A percentile compares a stretch with the other conserved stretches of the same genome.
These are phyloP conservation scores for Borovskyia barvae DNA, from an alignment of 208 protist genomes.

Conservation along the genomic window DNA sequence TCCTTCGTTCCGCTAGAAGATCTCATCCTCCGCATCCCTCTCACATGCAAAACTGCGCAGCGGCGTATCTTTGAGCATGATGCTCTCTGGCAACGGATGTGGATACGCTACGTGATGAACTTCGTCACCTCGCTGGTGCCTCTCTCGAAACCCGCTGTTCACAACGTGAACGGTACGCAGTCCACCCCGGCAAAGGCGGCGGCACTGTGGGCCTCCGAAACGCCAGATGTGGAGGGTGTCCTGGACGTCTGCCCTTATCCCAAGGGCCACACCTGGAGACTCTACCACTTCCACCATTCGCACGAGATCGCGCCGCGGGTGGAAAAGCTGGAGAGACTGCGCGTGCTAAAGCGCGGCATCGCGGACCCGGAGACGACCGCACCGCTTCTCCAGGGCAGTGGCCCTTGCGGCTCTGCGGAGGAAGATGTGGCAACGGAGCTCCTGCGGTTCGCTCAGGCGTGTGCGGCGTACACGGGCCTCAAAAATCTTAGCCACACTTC, in stretches of 20 bases:
- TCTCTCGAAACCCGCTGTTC: neutral
- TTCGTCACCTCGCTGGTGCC: constrained; percentile 22
- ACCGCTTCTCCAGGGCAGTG: too few relatives aligned
- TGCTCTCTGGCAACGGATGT: constrained; percentile 26
- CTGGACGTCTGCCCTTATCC: neutral
- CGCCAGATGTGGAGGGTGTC: neutral
- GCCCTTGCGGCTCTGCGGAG: too few relatives aligned
- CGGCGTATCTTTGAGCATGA: constrained; percentile 9
- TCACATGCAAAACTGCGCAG: neutral
- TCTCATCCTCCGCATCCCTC: constrained; percentile 6
- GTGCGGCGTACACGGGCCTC: constrained; percentile 6
- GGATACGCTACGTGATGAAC: constrained; percentile 22
- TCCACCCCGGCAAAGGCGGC: neutral
- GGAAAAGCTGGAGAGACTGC: constrained; percentile 20
- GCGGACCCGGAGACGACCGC: neutral
- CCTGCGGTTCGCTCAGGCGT: constrained; percentile 17
- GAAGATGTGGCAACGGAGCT: constrained; percentile 1
- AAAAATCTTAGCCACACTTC: constrained; percentile 13
- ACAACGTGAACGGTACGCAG: neutral
- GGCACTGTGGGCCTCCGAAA: neutral
- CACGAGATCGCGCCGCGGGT: constrained; percentile 11
- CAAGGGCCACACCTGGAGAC: constrained; percentile 10
- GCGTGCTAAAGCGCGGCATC: constrained; percentile 4
- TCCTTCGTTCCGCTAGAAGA: constrained; percentile 22
- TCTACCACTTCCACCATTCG: constrained; percentile 25